These are phyloP conservation scores for Diaporthe sp. DNA, from an alignment of 2,329 filamentous ascomycete species.

Conservation along the genomic window DNA sequence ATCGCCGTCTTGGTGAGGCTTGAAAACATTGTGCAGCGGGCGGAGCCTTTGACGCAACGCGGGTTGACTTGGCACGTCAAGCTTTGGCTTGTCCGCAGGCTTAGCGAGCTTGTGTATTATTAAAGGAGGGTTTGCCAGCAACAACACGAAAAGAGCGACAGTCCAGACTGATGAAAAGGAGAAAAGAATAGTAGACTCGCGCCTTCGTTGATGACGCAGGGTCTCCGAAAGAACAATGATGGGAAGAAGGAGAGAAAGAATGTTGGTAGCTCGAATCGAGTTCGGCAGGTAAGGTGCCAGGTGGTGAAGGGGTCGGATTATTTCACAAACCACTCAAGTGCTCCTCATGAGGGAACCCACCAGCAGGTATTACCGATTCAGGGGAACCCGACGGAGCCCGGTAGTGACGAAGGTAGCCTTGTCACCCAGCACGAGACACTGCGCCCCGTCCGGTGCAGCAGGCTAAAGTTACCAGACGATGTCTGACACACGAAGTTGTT, in stretches of 20 bases:
- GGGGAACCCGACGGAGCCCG: neutral
- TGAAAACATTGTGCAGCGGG: neutral
- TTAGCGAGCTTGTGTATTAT: slow-evolving; percentile 72
- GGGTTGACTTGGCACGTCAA: slow-evolving; percentile 16
- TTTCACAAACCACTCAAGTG: neutral
- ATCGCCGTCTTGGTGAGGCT: slow-evolving; percentile 30
- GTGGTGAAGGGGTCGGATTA: neutral
- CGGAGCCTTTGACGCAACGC: neutral
- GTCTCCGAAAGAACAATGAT: slow-evolving; percentile 1
- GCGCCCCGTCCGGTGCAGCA: slow-evolving; percentile 27
- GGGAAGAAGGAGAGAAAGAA: neutral
- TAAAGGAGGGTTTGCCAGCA: slow-evolving; percentile 14
- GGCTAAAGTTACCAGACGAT: slow-evolving; percentile 26
- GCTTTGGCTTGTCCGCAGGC: slow-evolving; percentile 65
- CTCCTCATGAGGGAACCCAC: neutral
- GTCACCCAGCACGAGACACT: slow-evolving; percentile 18
- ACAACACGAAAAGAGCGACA: slow-evolving; percentile 17
- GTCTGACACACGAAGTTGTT: slow-evolving; percentile 31
- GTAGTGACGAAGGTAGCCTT: neutral
- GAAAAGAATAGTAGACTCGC: neutral
- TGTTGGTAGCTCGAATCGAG: neutral
- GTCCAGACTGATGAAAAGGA: slow-evolving; percentile 8
- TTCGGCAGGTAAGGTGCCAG: neutral
- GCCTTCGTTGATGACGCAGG: slow-evolving; percentile 15
- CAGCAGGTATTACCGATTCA: slow-evolving; percentile 11